These are phyloP conservation scores for Trichoderma gamsii DNA, from an alignment of 495 filamentous ascomycete species.

Conservation along the genomic window DNA sequence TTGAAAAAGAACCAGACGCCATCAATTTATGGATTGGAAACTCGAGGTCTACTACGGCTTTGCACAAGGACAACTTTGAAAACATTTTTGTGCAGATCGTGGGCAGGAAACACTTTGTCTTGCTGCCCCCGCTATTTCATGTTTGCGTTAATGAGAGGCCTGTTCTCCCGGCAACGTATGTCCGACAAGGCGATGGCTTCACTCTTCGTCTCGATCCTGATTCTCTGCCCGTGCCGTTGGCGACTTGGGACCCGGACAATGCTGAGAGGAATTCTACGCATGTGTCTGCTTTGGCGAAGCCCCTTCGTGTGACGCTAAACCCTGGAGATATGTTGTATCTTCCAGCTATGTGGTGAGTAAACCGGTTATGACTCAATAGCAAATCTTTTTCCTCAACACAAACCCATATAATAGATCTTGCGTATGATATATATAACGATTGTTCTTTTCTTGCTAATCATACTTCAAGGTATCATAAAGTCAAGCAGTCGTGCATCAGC, in stretches of 20 bases:
- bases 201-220: slow-evolving; percentile 32
- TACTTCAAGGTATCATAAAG: slow-evolving; percentile 51
- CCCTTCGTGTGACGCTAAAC: slow-evolving; percentile 54
- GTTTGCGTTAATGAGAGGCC: slow-evolving; percentile 55
- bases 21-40: slow-evolving; percentile 78
- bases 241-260: slow-evolving; percentile 64
- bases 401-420: background rate
- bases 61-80: slow-evolving; percentile 77
- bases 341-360: slow-evolving; percentile 61
- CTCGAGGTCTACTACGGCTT: slow-evolving; percentile 53
- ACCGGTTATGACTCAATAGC: background rate
- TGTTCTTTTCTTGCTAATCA: background rate
- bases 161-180: slow-evolving; percentile 49
- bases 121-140: slow-evolving; percentile 59
- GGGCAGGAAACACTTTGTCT: slow-evolving; percentile 62
- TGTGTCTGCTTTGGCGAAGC: slow-evolving; percentile 49
- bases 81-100: slow-evolving; percentile 71
- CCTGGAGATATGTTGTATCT: slow-evolving; percentile 79
- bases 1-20: slow-evolving; percentile 57
- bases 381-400: background rate
- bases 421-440: background rate
- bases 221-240: slow-evolving; percentile 49
- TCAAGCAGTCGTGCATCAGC: slow-evolving; percentile 55
- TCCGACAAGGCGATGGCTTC: slow-evolving; percentile 26
- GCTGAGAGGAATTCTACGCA: slow-evolving; percentile 40